phyloP scores from a whole-genome alignment of 2,329 filamentous ascomycete species.

The Aspergillus hiratsukae region DNA sequence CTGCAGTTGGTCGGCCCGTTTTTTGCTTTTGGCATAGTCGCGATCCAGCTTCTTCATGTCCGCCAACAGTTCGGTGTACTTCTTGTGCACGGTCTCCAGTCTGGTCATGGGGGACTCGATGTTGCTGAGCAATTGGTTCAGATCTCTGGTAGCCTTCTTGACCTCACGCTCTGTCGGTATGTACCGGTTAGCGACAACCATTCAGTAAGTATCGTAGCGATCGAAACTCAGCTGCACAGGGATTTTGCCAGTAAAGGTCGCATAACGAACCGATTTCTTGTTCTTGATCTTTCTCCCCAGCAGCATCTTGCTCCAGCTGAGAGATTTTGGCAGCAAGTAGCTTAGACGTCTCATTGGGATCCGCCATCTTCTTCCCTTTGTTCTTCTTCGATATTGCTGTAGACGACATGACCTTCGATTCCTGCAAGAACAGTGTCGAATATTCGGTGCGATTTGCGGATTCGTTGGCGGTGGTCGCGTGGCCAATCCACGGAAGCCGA shows the following conservation, averaged over 20 bases:
- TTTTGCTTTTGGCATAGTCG: slow-evolving; percentile 93
- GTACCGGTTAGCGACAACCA: slow-evolving; percentile 21
- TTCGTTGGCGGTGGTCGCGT: slow-evolving; percentile 42
- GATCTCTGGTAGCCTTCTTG: slow-evolving; percentile 86
- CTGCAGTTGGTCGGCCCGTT: slow-evolving; percentile 86
- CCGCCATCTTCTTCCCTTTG: slow-evolving; percentile 78
- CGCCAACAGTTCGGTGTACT: slow-evolving; percentile 83
- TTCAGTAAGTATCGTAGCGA: slow-evolving; percentile 7
- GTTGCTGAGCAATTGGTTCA: slow-evolving; percentile 75
- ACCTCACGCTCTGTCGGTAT: slow-evolving; percentile 74
- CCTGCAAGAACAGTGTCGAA: slow-evolving; percentile 4
- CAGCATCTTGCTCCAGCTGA: slow-evolving; percentile 88
- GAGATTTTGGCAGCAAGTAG: slow-evolving; percentile 89
- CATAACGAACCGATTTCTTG: slow-evolving; percentile 77
- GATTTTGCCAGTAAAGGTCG: neutral
- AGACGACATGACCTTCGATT: slow-evolving; percentile 38
- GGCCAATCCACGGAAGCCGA: slow-evolving; percentile 38
- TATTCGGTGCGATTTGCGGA: slow-evolving; percentile 34
- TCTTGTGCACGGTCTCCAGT: slow-evolving; percentile 83
- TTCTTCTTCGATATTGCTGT: slow-evolving; percentile 64
- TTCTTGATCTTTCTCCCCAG: slow-evolving; percentile 91
- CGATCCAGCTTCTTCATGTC: slow-evolving; percentile 96
- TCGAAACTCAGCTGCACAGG: slow-evolving; percentile 10
- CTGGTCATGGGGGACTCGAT: slow-evolving; percentile 91
- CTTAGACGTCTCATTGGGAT: slow-evolving; percentile 86